A percentile compares a stretch with the other conserved stretches of the same genome.
phyloP scores from a whole-genome alignment of 805 yeast species.

The Myxozyma geophila region DNA sequence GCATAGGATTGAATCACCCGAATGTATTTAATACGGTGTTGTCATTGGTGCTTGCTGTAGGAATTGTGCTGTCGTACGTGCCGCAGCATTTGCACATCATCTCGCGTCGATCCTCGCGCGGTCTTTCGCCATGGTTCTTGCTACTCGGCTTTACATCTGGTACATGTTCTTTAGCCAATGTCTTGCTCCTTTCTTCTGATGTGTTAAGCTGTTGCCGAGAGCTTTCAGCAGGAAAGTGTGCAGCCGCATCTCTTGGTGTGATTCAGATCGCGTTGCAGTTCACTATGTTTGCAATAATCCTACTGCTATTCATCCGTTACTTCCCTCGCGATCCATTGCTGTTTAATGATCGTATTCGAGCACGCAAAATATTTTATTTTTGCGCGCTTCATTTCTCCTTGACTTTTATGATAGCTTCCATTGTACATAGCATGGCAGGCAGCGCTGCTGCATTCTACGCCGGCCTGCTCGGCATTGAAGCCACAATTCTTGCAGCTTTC shows the following conservation, averaged over 20 bases:
- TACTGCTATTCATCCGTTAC: slow-evolving; percentile 23
- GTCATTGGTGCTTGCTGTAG: slow-evolving; percentile 61
- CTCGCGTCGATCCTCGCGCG: slow-evolving; percentile 68
- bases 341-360: slow-evolving; percentile 9
- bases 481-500: slow-evolving; percentile 64
- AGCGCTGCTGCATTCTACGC: slow-evolving; percentile 44
- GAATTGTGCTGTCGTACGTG: slow-evolving; percentile 69
- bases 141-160: slow-evolving; percentile 73
- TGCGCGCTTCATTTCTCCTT: slow-evolving; percentile 44
- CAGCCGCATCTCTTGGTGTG: slow-evolving; percentile 67
- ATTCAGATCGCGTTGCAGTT: slow-evolving; percentile 70
- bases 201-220: slow-evolving; percentile 64
- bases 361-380: slow-evolving; percentile 44
- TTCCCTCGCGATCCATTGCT: slow-evolving; percentile 22
- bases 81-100: slow-evolving; percentile 75
- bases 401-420: slow-evolving; percentile 47
- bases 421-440: background rate
- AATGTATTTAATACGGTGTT: slow-evolving; percentile 54
- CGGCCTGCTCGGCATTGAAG: slow-evolving; percentile 63
- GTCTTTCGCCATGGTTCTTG: slow-evolving; percentile 73
- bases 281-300: slow-evolving; percentile 59
- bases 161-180: slow-evolving; percentile 68
- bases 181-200: slow-evolving; percentile 61
- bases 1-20: slow-evolving; percentile 50
- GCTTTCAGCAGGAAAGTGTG: slow-evolving; percentile 57